Evolutionary conservation across 805 yeast genomes (phyloP).

Genomic region (Metschnikowia henanensis): DNA sequence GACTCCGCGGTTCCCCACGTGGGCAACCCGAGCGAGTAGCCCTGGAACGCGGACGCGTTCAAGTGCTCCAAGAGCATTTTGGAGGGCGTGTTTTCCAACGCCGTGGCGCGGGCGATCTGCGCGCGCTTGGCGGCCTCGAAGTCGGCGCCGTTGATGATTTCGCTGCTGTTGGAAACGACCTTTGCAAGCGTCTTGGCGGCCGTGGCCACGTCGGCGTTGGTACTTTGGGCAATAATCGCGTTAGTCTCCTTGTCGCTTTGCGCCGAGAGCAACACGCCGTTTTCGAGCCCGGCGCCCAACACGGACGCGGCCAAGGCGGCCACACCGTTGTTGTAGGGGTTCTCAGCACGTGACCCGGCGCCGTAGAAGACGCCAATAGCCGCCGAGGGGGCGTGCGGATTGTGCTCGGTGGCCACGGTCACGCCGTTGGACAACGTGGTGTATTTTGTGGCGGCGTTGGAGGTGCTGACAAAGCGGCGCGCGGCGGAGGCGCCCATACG

Average conservation of each 20-base stretch:
- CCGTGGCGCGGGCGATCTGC: constrained; percentile 47
- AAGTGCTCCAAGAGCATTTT: constrained; percentile 69
- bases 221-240: constrained; percentile 56
- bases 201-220: constrained; percentile 48
- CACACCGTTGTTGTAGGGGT: constrained; percentile 80
- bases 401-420: constrained; percentile 67
- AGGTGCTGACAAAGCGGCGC: constrained; percentile 63
- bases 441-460: constrained; percentile 58
- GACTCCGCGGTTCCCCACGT: constrained; percentile 72
- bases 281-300: constrained; percentile 41
- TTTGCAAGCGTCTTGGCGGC: constrained; percentile 55
- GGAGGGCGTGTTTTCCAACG: constrained; percentile 56
- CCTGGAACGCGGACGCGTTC: constrained; percentile 84
- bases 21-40: constrained; percentile 78
- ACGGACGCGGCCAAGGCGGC: constrained; percentile 61
- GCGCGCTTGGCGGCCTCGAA: constrained; percentile 48
- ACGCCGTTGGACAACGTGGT: constrained; percentile 75
- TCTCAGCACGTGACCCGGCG: constrained; percentile 80
- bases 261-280: constrained; percentile 59
- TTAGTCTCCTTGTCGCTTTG: constrained; percentile 62
- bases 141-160: constrained; percentile 42
- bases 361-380: constrained; percentile 70
- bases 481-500: constrained; percentile 33
- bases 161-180: constrained; percentile 38
- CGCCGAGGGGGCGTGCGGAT: constrained; percentile 54